Base-by-base conservation (phyloP, 805 yeast genomes). In the Ogataea minuta region DNA sequence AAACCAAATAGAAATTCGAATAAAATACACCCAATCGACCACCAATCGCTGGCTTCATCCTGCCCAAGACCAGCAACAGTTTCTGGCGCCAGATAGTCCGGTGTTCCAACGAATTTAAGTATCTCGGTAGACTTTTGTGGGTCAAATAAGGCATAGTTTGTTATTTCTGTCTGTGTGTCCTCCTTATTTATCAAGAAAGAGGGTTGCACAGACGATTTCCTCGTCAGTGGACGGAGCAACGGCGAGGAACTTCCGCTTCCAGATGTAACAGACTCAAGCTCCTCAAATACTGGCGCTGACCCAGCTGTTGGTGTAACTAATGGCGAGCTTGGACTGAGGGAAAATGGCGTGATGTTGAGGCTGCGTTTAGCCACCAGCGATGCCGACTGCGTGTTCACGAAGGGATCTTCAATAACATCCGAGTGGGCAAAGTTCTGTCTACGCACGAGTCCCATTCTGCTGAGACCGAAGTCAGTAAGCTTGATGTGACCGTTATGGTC, bases 51-150 rank as follows among this genome's bases (percentile, higher is more conserved):
- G 46, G 81, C 76, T 47, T 79, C 89, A 45, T 81, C 85, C 58
- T 91, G 96, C 0, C 85, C 83, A 1, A 73, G 70, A 27, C 97
- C 98, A 28, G 74, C 69, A 45, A 93, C 88, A 0, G 96, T 90
- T 58, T 93, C 99, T 0, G 99, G 99, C 0, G 99, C 95, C 27
- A 95, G 72, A 61, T 93, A 93, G 59, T 93, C 99, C 0, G 99
- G 99, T 0, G 99, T 93, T 0, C 99, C 99, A 23, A 89, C 95
- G 53, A 91, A 90, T 45, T 74, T 76, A 51, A 79, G 76, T 17
- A 71, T 67, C 36, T 74, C 77, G 1, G 73, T 70, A 5, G 62
- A 51, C 12, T 48, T 42, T 6, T 46, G 43, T 1, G 95, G 95
- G 58, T 89, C 89, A 57, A 80, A 87, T 29, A 90, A 68, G 0